Evolutionary conservation across 2,329 filamentous ascomycete species (phyloP).

Genomic region (Coniochaeta sp.): DNA sequence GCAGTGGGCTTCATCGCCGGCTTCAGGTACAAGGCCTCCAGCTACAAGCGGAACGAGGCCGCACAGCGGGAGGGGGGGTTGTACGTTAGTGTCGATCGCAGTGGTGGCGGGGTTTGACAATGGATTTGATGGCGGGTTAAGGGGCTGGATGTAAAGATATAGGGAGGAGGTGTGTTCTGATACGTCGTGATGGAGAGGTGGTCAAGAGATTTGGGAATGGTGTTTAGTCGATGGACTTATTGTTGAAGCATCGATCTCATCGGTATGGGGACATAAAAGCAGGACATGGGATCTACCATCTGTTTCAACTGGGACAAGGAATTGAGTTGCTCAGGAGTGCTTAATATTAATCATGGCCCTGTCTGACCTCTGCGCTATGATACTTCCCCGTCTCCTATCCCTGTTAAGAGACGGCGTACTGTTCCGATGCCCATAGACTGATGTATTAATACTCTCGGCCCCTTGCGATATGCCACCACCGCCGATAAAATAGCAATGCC

Average conservation of each 20-base stretch:
- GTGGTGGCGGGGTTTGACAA: slow-evolving; percentile 35
- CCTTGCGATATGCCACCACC: not conserved
- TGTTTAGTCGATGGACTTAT: no score
- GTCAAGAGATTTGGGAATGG: no score
- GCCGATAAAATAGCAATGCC: not conserved
- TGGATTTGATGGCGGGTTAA: no score
- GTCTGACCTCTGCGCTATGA: not conserved
- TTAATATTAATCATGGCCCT: not conserved
- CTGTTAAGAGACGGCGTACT: not conserved
- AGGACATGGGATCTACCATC: no score
- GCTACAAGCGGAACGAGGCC: slow-evolving; percentile 33
- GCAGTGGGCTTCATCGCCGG: slow-evolving; percentile 18
- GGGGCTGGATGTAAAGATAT: not conserved
- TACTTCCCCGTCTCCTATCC: not conserved
- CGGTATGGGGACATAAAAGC: no score
- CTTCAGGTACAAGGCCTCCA: slow-evolving; percentile 28
- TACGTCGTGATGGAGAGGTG: no score
- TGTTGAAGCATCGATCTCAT: no score
- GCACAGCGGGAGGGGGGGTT: slow-evolving; percentile 32
- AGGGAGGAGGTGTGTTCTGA: not conserved
- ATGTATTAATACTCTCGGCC: no score
- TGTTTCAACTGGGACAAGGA: no score
- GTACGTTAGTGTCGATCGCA: slow-evolving; percentile 46
- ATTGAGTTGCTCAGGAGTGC: no score
- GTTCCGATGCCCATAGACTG: no score